Evolutionary conservation across 1,139 yeast species (phyloP), one percentile per base, ranked within the genome.

Genomic region (Diutina rugosa): DNA sequence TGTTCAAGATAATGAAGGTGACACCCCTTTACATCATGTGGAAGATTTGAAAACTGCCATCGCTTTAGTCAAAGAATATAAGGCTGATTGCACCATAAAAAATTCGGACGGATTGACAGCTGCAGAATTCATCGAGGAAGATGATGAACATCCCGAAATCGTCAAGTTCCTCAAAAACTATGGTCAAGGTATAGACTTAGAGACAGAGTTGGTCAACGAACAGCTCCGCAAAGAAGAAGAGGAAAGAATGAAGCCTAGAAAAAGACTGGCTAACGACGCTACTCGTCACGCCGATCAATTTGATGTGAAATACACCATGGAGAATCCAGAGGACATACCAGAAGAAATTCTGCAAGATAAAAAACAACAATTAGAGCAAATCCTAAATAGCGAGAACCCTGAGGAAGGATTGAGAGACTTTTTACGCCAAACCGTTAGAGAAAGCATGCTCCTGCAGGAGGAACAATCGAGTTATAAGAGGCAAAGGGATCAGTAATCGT

Each of bases 21-120:
- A 93, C 64, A 87, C 98, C 0, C 98, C 99, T 0, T 74, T 93
- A 60, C 98, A 93, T 67, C 95, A 90, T 61, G 90, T 84, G 32
- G 99, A 95, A 66, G 87, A 84, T 58, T 70, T 80, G 0, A 72
- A 68, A 1, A 78, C 83, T 1, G 97, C 96, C 2, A 79, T 78
- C 62, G 65, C 76, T 45, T 71, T 93, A 58, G 76, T 93, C 1
- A 87, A 82, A 63, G 80, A 82, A 57, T 76, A 83, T 47, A 76
- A 79, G 2, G 97, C 93, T 0, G 86, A 89, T 68, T 77, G 74
- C 67, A 79, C 70, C 55, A 63, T 81, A 55, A 80, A 76, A 66
- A 93, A 93, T 67, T 68, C 71, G 51, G 96, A 88, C 47, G 95
- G 89, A 2, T 79, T 80, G 64, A 90, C 90, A 2, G 80, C 88